Percentiles rank a stretch among this genome's conserved stretches.
Conservation (phyloP, 2,329 filamentous ascomycete species). For the Chaetomium strumarium region DNA sequence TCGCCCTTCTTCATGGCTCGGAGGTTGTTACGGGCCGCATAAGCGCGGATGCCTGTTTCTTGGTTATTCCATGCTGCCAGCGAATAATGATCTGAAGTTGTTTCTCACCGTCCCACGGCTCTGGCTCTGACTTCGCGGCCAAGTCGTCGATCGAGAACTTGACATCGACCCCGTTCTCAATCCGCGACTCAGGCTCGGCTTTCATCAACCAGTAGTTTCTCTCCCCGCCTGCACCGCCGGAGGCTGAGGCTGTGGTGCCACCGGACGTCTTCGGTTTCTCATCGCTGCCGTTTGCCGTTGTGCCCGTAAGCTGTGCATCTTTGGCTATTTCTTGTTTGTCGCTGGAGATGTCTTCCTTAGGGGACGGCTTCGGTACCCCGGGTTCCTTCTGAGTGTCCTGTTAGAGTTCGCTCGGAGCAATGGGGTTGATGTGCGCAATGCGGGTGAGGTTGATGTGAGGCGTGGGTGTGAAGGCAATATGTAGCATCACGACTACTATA, state of each 20-base stretch:
- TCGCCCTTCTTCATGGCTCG: constrained; percentile 87
- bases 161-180: constrained; percentile 83
- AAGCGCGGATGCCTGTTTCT: constrained; percentile 42
- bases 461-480: no score
- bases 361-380: constrained; percentile 3
- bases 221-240: neutral
- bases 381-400: neutral
- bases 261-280: neutral
- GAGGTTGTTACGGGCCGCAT: constrained; percentile 78
- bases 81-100: neutral
- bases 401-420: neutral
- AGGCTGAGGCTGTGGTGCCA: neutral
- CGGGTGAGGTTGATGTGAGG: no score
- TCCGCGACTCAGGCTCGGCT: constrained; percentile 78
- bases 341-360: constrained; percentile 9
- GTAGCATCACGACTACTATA: no score
- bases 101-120: constrained; percentile 80
- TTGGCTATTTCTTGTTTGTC: neutral
- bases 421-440: neutral
- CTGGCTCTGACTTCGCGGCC: constrained; percentile 62
- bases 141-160: constrained; percentile 94
- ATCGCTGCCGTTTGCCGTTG: neutral
- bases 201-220: constrained; percentile 71
- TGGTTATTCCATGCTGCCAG: neutral
- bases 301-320: neutral